These are phyloP conservation scores for Brassica balearica DNA, from an alignment of 441 rosid genomes.

Conservation along the genomic window DNA sequence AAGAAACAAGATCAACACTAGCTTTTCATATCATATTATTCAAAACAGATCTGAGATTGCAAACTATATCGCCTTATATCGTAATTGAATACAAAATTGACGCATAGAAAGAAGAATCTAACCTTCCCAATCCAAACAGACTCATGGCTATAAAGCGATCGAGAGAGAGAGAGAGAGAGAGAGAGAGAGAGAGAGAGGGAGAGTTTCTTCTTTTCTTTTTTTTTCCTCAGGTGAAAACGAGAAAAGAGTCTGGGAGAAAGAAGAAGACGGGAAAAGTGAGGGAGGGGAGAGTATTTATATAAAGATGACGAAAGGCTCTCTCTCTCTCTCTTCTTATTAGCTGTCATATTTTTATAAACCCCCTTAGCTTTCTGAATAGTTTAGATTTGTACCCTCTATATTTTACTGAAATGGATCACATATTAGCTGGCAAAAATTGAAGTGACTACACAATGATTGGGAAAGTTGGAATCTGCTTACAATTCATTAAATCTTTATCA, in stretches of 20 bases:
- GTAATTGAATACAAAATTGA: neutral
- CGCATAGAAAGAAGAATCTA: neutral
- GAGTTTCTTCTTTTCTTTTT: neutral
- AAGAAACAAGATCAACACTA: no score
- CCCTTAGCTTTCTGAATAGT: neutral
- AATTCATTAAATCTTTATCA: conserved; percentile 19
- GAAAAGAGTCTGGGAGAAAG: neutral
- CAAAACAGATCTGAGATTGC: conserved; percentile 3
- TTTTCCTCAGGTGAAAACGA: conserved; percentile 8
- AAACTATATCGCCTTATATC: neutral
- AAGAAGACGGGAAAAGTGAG: conserved; percentile 9
- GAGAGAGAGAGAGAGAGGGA: neutral
- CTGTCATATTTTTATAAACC: conserved; percentile 40
- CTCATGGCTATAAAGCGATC: conserved; percentile 7
- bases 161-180: neutral
- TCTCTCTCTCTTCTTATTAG: conserved; percentile 40
- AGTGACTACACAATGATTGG: conserved; percentile 7
- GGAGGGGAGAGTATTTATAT: conserved; percentile 30
- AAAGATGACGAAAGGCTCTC: conserved; percentile 30
- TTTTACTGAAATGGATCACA: neutral
- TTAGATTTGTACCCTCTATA: neutral
- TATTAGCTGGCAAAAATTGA: conserved; percentile 25
- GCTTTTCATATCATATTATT: neutral
- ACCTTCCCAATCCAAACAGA: conserved; percentile 11
- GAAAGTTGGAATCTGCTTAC: conserved; percentile 6